A percentile compares a stretch with the other conserved stretches of the same genome.
phyloP scores from a whole-genome alignment of 306 rosid genomes.

The Cicer bijugum region DNA sequence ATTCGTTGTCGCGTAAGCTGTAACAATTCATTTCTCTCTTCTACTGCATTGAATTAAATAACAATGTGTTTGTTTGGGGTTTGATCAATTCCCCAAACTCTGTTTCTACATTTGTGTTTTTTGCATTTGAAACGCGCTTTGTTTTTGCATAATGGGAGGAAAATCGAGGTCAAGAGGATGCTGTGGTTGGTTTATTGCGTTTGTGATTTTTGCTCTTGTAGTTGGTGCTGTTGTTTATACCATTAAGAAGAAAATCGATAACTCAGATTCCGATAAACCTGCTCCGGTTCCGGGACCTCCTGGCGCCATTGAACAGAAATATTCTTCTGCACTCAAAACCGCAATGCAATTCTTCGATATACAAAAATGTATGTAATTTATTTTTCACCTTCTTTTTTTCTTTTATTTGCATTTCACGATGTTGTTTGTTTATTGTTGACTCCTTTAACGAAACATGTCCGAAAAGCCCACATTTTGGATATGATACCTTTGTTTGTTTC shows the following conservation, averaged over 20 bases:
- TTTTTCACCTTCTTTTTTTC: background rate
- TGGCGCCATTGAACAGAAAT: constrained; percentile 65
- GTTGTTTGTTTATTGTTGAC: background rate
- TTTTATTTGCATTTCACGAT: background rate
- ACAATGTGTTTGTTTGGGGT: constrained; percentile 39
- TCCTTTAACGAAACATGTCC: background rate
- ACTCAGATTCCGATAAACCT: constrained; percentile 48
- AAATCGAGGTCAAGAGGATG: constrained; percentile 68
- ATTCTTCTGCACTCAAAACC: constrained; percentile 72
- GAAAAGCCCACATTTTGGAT: no score
- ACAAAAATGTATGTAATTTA: constrained; percentile 67
- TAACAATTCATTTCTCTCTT: background rate
- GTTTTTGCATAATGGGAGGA: constrained; percentile 56
- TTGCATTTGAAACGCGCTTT: background rate
- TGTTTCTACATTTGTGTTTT: background rate
- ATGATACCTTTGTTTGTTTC: background rate
- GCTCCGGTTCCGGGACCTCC: constrained; percentile 87
- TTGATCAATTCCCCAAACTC: constrained; percentile 40
- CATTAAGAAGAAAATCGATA: constrained; percentile 56
- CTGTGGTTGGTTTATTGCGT: constrained; percentile 69
- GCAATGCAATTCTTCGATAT: constrained; percentile 86
- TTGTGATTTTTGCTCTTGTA: constrained; percentile 63
- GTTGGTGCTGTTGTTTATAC: constrained; percentile 60
- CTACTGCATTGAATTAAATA: constrained; percentile 12
- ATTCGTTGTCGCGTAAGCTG: constrained; percentile 6